A percentile compares a stretch with the other conserved stretches of the same genome.
phyloP scores from a whole-genome alignment of 2,329 filamentous ascomycete species.

The Alternaria rosae region DNA sequence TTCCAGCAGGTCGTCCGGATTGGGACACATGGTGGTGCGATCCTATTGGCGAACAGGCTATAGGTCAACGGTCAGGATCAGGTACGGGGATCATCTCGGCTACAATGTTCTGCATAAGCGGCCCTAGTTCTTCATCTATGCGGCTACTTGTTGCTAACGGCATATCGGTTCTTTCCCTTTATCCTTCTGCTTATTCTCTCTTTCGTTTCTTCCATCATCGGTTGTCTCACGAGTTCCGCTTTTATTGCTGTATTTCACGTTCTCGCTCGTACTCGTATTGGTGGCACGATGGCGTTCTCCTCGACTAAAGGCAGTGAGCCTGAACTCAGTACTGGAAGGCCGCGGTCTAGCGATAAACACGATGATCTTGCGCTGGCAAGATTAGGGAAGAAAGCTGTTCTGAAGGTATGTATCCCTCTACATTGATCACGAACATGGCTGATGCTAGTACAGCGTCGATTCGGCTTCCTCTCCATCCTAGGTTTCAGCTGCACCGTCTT shows the following conservation, averaged over 20 bases:
- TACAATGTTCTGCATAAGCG: slow-evolving; percentile 2
- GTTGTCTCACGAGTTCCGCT: not conserved
- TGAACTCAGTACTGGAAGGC: slow-evolving; percentile 16
- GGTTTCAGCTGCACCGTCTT: slow-evolving; percentile 40
- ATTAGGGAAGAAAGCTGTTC: slow-evolving; percentile 33
- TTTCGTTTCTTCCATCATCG: not conserved
- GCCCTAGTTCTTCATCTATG: slow-evolving; percentile 5
- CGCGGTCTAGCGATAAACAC: slow-evolving; percentile 16
- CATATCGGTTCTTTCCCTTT: not conserved
- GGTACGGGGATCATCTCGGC: slow-evolving; percentile 9
- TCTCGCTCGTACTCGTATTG: not conserved
- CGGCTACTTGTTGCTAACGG: slow-evolving; percentile 4
- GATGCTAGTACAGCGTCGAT: slow-evolving; percentile 26
- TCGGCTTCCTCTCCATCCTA: slow-evolving; percentile 36
- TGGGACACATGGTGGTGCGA: slow-evolving; percentile 2
- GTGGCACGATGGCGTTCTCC: slow-evolving; percentile 18
- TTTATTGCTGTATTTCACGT: not conserved
- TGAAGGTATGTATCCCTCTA: slow-evolving; percentile 22
- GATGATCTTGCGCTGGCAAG: slow-evolving; percentile 30
- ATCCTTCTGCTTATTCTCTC: not conserved
- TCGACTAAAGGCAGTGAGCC: slow-evolving; percentile 18
- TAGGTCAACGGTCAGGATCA: not conserved
- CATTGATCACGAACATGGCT: not conserved
- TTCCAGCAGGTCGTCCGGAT: slow-evolving; percentile 23
- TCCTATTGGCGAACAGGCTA: slow-evolving; percentile 9